phyloP scores from a whole-genome alignment of 345 rosid genomes.

The Combretum micranthum region DNA sequence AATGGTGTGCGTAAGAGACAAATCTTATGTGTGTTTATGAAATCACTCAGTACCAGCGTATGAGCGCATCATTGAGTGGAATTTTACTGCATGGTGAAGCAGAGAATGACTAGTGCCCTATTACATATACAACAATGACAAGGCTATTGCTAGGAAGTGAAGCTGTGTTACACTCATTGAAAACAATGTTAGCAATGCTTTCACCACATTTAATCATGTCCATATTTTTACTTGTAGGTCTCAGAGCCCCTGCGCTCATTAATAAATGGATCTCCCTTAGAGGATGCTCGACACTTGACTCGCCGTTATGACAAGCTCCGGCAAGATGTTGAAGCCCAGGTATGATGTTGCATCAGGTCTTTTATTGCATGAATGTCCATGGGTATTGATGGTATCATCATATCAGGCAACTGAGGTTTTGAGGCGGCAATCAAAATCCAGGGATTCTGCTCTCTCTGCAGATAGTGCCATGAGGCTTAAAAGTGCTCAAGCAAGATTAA shows the following conservation, averaged over 20 bases:
- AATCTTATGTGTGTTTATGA: no score
- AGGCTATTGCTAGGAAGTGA: no score
- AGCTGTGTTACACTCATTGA: no score
- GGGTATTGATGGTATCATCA: neutral
- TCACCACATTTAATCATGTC: conserved; percentile 24
- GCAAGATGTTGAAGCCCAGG: conserved; percentile 91
- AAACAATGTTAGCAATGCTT: neutral
- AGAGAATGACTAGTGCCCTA: no score
- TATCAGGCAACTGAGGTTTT: conserved; percentile 72
- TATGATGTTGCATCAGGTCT: conserved; percentile 9
- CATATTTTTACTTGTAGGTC: conserved; percentile 47
- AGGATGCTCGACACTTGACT: conserved; percentile 84
- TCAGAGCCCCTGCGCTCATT: conserved; percentile 66
- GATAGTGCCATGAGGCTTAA: conserved; percentile 68
- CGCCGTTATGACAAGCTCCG: conserved; percentile 75
- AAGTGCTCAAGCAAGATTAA: conserved; percentile 63
- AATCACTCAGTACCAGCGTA: no score
- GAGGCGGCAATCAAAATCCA: conserved; percentile 65
- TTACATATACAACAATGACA: no score
- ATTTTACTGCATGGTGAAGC: no score
- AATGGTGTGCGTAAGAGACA: no score
- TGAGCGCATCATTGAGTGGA: no score
- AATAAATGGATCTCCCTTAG: conserved; percentile 85
- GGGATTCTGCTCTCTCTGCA: conserved; percentile 69
- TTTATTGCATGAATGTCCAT: neutral